These are phyloP conservation scores for Yarrowia phangngaensis DNA, from an alignment of 805 yeast species.

Conservation along the genomic window DNA sequence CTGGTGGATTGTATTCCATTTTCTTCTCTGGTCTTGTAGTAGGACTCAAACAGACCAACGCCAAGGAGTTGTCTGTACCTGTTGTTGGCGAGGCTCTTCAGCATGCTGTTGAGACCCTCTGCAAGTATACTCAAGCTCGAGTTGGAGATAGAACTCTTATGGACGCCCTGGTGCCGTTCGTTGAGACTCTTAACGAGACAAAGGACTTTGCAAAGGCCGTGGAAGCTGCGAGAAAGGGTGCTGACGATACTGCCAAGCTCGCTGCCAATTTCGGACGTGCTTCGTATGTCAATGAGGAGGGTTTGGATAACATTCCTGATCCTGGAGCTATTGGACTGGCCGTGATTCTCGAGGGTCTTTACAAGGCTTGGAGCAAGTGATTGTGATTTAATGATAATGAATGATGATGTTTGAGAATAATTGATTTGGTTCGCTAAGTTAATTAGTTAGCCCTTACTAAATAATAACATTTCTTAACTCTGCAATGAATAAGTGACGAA, in stretches of 20 bases:
- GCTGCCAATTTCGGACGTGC: conserved; percentile 93
- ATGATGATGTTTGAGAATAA: no score
- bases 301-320: conserved; percentile 57
- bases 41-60: conserved; percentile 41
- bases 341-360: conserved; percentile 49
- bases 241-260: conserved; percentile 65
- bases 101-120: conserved; percentile 66
- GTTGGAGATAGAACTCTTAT: conserved; percentile 84
- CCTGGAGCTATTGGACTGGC: conserved; percentile 93
- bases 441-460: no score
- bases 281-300: conserved; percentile 64
- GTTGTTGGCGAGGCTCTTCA: conserved; percentile 36
- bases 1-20: conserved; percentile 89
- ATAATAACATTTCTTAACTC: no score
- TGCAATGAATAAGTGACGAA: no score
- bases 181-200: conserved; percentile 52
- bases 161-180: conserved; percentile 86
- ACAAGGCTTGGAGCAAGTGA: conserved; percentile 20
- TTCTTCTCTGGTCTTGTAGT: conserved; percentile 72
- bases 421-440: no score
- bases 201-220: conserved; percentile 58
- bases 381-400: neutral
- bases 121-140: conserved; percentile 84
- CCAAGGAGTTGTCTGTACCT: conserved; percentile 31
- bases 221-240: conserved; percentile 66